Percentiles rank a stretch among this genome's conserved stretches.
Evolutionary conservation across 495 filamentous ascomycete species (phyloP).

Genomic region (Schizothecium vesticola): DNA sequence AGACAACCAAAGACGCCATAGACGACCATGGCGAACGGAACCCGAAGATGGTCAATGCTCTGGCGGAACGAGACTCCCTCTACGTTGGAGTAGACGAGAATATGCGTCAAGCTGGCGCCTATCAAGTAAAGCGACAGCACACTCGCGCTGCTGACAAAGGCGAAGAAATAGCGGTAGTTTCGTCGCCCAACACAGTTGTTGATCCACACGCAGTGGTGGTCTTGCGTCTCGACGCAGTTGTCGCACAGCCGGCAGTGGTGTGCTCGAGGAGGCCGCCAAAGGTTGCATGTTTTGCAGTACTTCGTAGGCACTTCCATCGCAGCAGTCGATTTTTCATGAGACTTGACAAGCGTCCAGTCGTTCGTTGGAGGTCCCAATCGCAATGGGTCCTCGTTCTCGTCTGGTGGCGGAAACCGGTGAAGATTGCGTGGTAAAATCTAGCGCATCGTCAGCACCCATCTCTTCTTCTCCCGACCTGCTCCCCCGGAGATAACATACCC

Average conservation of each 20-base stretch:
- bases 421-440: constrained; percentile 84
- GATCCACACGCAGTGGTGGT: constrained; percentile 98
- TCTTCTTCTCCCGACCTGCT: background rate
- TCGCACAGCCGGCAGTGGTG: constrained; percentile 97
- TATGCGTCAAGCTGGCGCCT: constrained; percentile 70
- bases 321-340: constrained; percentile 62
- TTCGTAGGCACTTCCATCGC: constrained; percentile 97
- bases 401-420: constrained; percentile 48
- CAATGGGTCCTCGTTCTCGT: constrained; percentile 69
- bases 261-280: constrained; percentile 92
- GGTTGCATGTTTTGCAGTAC: constrained; percentile 92
- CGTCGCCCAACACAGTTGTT: constrained; percentile 97
- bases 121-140: constrained; percentile 72
- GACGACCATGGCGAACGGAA: constrained; percentile 86
- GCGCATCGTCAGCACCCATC: constrained; percentile 15
- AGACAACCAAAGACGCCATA: constrained; percentile 68
- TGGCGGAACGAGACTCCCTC: constrained; percentile 58
- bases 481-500: constrained; percentile 53
- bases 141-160: constrained; percentile 71
- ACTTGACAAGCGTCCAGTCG: constrained; percentile 85
- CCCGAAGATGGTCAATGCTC: constrained; percentile 62
- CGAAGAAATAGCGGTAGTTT: constrained; percentile 97
- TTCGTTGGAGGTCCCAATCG: constrained; percentile 76
- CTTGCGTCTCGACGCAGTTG: constrained; percentile 94
- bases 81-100: constrained; percentile 61